Conservation (phyloP, 2,329 filamentous ascomycete genomes). For the Aspergillus persii region DNA sequence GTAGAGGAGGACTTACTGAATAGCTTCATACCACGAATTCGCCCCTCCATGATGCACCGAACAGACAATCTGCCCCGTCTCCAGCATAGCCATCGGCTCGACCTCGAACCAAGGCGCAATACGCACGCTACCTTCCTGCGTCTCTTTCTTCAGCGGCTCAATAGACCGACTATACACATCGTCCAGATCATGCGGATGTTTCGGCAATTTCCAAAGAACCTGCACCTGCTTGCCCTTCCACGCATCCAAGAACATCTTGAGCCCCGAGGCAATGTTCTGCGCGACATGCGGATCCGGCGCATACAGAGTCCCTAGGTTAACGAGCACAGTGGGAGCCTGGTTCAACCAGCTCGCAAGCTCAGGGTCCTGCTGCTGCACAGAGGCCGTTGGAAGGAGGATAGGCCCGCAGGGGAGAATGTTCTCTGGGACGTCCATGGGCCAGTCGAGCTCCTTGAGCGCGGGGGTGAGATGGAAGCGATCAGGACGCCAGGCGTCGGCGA, state of each 20-base stretch:
- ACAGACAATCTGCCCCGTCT: slow-evolving; percentile 39
- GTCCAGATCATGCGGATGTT: slow-evolving; percentile 20
- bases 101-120: slow-evolving; percentile 45
- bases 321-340: slow-evolving; percentile 45
- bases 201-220: slow-evolving; percentile 42
- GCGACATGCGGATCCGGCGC: slow-evolving; percentile 34
- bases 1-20: slow-evolving; percentile 32
- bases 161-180: slow-evolving; percentile 20
- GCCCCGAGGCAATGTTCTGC: slow-evolving; percentile 38
- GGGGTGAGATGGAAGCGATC: slow-evolving; percentile 29
- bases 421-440: slow-evolving; percentile 38
- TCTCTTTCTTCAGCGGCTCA: slow-evolving; percentile 22
- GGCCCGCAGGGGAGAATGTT: slow-evolving; percentile 50
- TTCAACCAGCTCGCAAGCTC: slow-evolving; percentile 46
- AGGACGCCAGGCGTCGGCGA: slow-evolving; percentile 26
- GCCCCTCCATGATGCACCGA: slow-evolving; percentile 48
- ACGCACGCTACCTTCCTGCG: slow-evolving; percentile 33
- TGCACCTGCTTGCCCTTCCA: slow-evolving; percentile 26
- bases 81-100: slow-evolving; percentile 37
- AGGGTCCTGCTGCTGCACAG: slow-evolving; percentile 40
- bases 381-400: slow-evolving; percentile 38
- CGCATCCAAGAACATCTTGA: slow-evolving; percentile 37
- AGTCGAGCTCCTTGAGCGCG: slow-evolving; percentile 39
- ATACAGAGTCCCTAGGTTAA: slow-evolving; percentile 49
- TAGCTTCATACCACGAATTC: slow-evolving; percentile 47